These are phyloP conservation scores for Fusarium buxicola DNA, from an alignment of 2,329 filamentous ascomycete genomes.

Conservation along the genomic window DNA sequence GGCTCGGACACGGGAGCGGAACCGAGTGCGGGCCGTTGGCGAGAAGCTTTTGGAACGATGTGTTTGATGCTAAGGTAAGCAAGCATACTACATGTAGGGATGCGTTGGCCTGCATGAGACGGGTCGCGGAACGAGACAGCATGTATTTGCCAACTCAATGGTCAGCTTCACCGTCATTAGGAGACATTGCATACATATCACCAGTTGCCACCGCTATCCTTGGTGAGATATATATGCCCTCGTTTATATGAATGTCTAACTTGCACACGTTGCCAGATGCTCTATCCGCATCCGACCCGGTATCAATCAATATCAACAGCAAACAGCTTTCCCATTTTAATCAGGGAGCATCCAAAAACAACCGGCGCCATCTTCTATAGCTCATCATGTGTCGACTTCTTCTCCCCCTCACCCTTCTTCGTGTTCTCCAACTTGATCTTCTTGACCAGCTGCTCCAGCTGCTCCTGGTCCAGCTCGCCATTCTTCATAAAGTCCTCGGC, in stretches of 20 bases:
- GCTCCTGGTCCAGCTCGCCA: slow-evolving; percentile 45
- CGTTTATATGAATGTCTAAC: slow-evolving; percentile 31
- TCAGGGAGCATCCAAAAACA: slow-evolving; percentile 23
- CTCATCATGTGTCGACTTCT: slow-evolving; percentile 51
- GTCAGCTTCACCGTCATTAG: neutral
- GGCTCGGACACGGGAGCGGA: slow-evolving; percentile 10
- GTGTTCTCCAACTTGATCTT: slow-evolving; percentile 40
- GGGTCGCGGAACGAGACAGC: slow-evolving; percentile 3
- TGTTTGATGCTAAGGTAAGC: slow-evolving; percentile 8
- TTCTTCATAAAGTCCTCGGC: slow-evolving; percentile 60
- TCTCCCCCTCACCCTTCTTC: slow-evolving; percentile 37
- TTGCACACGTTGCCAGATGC: slow-evolving; percentile 25
- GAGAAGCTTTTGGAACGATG: neutral
- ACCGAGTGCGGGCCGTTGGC: neutral
- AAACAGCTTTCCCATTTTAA: slow-evolving; percentile 23
- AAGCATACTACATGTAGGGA: neutral
- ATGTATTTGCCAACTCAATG: neutral
- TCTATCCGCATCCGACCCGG: slow-evolving; percentile 36
- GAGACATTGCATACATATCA: too few relatives aligned
- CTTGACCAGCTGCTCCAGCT: slow-evolving; percentile 46
- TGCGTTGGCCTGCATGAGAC: neutral
- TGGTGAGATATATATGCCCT: slow-evolving; percentile 24
- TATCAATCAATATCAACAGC: slow-evolving; percentile 40
- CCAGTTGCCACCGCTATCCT: neutral
- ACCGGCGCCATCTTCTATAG: slow-evolving; percentile 45